Evolutionary conservation across 2,329 filamentous ascomycete genomes (phyloP).

Genomic region (Colletotrichum tropicale): DNA sequence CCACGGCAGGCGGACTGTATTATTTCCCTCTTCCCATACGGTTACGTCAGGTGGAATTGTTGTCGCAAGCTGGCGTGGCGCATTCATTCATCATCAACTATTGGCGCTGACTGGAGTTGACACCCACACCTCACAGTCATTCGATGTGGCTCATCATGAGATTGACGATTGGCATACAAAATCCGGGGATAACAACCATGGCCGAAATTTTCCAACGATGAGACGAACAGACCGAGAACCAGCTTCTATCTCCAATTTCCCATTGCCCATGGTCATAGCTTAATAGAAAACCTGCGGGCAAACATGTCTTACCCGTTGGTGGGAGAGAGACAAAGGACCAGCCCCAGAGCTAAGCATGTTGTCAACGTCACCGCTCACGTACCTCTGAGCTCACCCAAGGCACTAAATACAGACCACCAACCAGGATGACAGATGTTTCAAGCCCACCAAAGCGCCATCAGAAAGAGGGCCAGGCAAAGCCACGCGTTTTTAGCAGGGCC

Average conservation of each 20-base stretch:
- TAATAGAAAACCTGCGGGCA: not conserved
- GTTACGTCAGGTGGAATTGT: not conserved
- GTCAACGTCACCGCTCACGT: not conserved
- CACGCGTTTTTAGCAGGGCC: not conserved
- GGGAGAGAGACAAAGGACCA: not conserved
- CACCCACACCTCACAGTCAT: not conserved
- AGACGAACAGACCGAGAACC: not conserved
- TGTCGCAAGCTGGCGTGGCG: not conserved
- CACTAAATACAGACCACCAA: not conserved
- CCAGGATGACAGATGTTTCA: not conserved
- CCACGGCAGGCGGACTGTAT: not conserved
- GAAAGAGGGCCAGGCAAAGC: not conserved
- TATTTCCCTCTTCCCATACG: not conserved
- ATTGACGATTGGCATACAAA: not conserved
- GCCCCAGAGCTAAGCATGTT: not conserved
- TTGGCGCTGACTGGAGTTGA: not conserved
- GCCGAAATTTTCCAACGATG: not conserved
- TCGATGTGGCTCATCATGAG: not conserved
- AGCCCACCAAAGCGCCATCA: not conserved
- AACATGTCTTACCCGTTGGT: not conserved
- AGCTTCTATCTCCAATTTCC: not conserved
- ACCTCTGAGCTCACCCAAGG: not conserved
- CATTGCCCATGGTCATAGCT: not conserved
- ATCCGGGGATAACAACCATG: not conserved
- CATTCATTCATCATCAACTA: not conserved